These are phyloP conservation scores for Pachyrhizus erosus DNA, from an alignment of 306 rosid genomes.

Conservation along the genomic window DNA sequence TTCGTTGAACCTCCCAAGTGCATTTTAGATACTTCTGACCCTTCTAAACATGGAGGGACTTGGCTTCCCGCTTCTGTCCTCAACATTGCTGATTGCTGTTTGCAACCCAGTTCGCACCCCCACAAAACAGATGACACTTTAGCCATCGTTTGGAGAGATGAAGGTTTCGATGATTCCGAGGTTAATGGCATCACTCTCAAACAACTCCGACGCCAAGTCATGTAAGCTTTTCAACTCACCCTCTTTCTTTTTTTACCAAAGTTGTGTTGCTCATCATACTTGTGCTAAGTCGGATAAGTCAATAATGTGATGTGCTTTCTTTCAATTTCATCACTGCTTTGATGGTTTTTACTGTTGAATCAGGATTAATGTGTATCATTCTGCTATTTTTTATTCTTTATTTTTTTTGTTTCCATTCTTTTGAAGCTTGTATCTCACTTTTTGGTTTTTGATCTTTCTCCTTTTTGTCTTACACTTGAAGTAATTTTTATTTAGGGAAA, in stretches of 20 bases:
- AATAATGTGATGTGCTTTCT: neutral
- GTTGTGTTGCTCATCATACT: neutral
- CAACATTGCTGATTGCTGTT: constrained; percentile 86
- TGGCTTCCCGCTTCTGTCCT: constrained; percentile 82
- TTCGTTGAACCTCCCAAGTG: constrained; percentile 63
- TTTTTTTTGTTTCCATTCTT: neutral
- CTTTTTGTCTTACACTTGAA: neutral
- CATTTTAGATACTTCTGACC: constrained; percentile 66
- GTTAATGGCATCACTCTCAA: constrained; percentile 66
- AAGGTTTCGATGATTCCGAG: constrained; percentile 64
- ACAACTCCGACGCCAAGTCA: constrained; percentile 81
- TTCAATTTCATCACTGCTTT: neutral
- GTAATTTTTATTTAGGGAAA: no score
- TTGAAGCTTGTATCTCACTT: neutral
- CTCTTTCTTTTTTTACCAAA: neutral
- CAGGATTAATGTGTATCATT: neutral
- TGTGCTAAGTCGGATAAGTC: neutral
- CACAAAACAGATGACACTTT: constrained; percentile 62
- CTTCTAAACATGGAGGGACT: constrained; percentile 61
- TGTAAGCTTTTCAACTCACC: constrained; percentile 52
- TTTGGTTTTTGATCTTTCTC: neutral
- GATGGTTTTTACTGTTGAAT: neutral
- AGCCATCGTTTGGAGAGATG: constrained; percentile 87
- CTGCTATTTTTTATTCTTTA: neutral
- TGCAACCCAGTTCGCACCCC: constrained; percentile 60